Conservation (phyloP, 805 yeast species). For the Kuraishia borneana region DNA sequence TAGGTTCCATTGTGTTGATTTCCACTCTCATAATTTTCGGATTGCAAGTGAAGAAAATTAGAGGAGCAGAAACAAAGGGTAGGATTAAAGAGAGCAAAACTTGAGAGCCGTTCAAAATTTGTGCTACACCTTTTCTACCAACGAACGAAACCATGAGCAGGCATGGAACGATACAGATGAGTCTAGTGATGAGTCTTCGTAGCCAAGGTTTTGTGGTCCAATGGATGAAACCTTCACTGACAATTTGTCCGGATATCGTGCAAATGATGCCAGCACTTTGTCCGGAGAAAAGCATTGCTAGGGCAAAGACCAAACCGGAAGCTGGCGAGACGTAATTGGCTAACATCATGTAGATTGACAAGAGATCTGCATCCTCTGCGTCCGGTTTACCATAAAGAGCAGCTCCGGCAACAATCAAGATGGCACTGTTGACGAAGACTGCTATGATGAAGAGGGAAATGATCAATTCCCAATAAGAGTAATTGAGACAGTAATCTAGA, state of each 20-base stretch:
- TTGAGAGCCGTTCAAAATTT: constrained; percentile 77
- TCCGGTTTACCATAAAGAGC: constrained; percentile 62
- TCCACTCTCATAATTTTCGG: constrained; percentile 58
- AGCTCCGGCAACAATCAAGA: constrained; percentile 72
- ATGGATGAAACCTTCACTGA: constrained; percentile 78
- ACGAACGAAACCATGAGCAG: constrained; percentile 56
- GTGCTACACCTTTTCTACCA: constrained; percentile 62
- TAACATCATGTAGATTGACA: constrained; percentile 61
- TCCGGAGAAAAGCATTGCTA: constrained; percentile 77
- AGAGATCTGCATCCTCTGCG: constrained; percentile 72
- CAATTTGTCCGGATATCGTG: constrained; percentile 89
- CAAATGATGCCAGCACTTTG: constrained; percentile 89
- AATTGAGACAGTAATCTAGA: constrained; percentile 58
- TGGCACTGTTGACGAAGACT: constrained; percentile 76
- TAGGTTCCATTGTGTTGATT: constrained; percentile 10
- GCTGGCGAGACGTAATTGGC: constrained; percentile 51
- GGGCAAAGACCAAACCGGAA: constrained; percentile 77
- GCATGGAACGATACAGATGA: constrained; percentile 75
- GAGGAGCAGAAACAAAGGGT: constrained; percentile 79
- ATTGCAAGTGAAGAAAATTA: constrained; percentile 69
- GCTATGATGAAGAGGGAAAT: constrained; percentile 72
- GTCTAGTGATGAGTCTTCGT: constrained; percentile 67
- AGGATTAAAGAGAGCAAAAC: constrained; percentile 72
- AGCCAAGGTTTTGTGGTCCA: constrained; percentile 79
- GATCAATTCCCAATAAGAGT: constrained; percentile 61